Conservation (phyloP, 2,329 filamentous ascomycete genomes). For the Colletotrichum abscissum region DNA sequence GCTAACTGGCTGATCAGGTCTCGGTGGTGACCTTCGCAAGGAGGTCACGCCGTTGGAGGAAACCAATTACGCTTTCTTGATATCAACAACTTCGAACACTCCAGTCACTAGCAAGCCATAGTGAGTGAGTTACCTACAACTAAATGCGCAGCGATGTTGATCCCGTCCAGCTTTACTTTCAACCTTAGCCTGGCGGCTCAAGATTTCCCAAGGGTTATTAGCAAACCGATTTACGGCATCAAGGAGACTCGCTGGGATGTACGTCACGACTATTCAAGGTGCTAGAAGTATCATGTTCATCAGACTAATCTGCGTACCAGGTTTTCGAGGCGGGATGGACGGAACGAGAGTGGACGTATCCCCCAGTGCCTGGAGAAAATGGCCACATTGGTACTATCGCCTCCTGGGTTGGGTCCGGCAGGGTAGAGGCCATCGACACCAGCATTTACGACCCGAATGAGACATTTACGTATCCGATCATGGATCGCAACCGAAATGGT, state of each 20-base stretch:
- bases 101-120: too few species aligned
- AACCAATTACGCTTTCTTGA: too few species aligned
- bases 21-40: constrained; percentile 37
- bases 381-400: constrained; percentile 54
- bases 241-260: constrained; percentile 39
- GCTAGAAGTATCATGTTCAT: too few species aligned
- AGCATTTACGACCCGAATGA: constrained; percentile 39
- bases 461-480: constrained; percentile 40
- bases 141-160: too few species aligned
- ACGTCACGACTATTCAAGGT: neutral
- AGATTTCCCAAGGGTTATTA: constrained; percentile 37
- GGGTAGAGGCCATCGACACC: constrained; percentile 36
- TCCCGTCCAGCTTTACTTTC: constrained; percentile 58
- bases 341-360: constrained; percentile 55
- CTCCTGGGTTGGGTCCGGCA: constrained; percentile 38
- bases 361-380: constrained; percentile 49
- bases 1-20: constrained; percentile 12
- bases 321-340: constrained; percentile 53
- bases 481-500: constrained; percentile 31
- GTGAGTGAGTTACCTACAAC: too few species aligned
- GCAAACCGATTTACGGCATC: constrained; percentile 37
- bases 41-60: constrained; percentile 31
- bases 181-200: constrained; percentile 67
- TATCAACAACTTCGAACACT: too few species aligned
- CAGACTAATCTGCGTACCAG: neutral